These are phyloP conservation scores for Shiraia sp. DNA, from an alignment of 2,329 filamentous ascomycete species.

Conservation along the genomic window DNA sequence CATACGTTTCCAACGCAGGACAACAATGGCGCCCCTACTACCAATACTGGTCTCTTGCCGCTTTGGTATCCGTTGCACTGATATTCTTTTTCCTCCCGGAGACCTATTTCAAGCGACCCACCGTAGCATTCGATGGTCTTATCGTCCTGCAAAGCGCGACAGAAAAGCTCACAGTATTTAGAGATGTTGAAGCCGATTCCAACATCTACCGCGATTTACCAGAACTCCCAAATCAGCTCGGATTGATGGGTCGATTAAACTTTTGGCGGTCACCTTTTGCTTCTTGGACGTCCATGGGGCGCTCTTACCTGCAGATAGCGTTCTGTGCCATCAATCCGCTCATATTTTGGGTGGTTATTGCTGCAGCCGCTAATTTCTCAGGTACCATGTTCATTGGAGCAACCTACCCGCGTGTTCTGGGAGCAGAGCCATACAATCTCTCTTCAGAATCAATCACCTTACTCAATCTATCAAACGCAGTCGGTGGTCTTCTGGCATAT, in stretches of 20 bases:
- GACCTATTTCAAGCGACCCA: slow-evolving; percentile 48
- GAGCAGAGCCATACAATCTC: slow-evolving; percentile 27
- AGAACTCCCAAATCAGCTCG: slow-evolving; percentile 10
- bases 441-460: slow-evolving; percentile 13
- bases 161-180: slow-evolving; percentile 46
- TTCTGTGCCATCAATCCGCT: slow-evolving; percentile 35
- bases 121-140: slow-evolving; percentile 48
- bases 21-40: slow-evolving; percentile 43
- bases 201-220: slow-evolving; percentile 31
- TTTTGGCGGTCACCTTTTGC: slow-evolving; percentile 26
- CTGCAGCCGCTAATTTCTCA: slow-evolving; percentile 28
- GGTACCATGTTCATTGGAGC: slow-evolving; percentile 37
- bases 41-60: slow-evolving; percentile 31
- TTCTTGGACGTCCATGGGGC: slow-evolving; percentile 28
- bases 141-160: slow-evolving; percentile 45
- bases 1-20: slow-evolving; percentile 28
- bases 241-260: slow-evolving; percentile 11
- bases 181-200: slow-evolving; percentile 35
- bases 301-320: slow-evolving; percentile 31
- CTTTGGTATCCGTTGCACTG: slow-evolving; percentile 28
- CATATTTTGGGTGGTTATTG: slow-evolving; percentile 38
- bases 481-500: slow-evolving; percentile 24
- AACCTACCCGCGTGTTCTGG: slow-evolving; percentile 25
- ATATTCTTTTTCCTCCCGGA: slow-evolving; percentile 43
- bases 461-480: slow-evolving; percentile 24